Conservation (phyloP, 805 yeast species). For the Hermanozyma aechmeae region DNA sequence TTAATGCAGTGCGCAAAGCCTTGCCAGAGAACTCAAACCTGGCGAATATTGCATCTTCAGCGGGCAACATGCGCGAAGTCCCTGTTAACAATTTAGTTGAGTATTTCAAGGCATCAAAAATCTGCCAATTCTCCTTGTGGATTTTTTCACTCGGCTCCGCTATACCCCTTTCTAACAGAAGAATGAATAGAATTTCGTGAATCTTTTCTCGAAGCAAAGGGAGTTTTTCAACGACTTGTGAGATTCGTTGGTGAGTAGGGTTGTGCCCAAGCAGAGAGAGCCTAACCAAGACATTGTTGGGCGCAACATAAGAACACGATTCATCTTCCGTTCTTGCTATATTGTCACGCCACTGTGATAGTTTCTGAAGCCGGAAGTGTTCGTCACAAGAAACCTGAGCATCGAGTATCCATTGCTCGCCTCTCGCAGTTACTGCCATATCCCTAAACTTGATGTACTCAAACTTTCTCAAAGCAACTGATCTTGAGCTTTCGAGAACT, state of each 20-base stretch:
- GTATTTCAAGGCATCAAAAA: not conserved
- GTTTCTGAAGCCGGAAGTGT: not conserved
- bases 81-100: no score
- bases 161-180: not conserved
- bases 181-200: no score
- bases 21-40: no score
- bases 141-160: not conserved
- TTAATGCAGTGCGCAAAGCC: no score
- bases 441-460: conserved; percentile 34
- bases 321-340: not conserved
- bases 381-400: not conserved
- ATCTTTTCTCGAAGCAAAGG: not conserved
- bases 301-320: not conserved
- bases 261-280: not conserved
- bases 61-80: no score
- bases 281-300: not conserved
- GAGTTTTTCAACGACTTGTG: not conserved
- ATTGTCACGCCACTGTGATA: not conserved
- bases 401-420: not conserved
- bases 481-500: conserved; percentile 67
- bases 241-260: not conserved
- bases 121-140: not conserved
- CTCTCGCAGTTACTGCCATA: not conserved
- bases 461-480: conserved; percentile 71
- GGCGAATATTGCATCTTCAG: no score